Evolutionary conservation across 176 grass and related monocot species (phyloP).

Genomic region (Triticum monococcum): DNA sequence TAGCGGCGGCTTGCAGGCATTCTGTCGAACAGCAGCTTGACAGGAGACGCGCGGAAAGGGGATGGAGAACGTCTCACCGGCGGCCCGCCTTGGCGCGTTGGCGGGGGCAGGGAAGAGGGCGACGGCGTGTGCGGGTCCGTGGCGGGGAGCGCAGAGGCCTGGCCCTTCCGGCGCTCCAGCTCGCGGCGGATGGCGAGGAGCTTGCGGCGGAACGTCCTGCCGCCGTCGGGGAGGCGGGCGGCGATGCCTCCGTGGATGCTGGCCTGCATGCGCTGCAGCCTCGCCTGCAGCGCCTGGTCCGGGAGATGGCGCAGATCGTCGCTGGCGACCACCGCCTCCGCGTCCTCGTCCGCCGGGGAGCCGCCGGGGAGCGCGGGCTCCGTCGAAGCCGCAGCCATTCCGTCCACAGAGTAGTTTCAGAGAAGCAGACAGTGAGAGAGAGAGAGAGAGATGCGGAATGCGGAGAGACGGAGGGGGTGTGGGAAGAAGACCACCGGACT

Average conservation of each 20-base stretch:
- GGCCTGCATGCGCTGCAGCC: background rate
- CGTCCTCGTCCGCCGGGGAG: background rate
- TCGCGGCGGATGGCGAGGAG: background rate
- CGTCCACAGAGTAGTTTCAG: background rate
- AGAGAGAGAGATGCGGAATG: too few species aligned
- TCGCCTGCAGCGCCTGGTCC: constrained; percentile 27
- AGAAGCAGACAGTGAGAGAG: too few species aligned
- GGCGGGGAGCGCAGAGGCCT: background rate
- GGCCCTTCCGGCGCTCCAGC: constrained; percentile 26
- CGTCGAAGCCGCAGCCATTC: background rate
- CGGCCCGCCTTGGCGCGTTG: background rate
- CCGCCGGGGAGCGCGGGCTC: too few species aligned
- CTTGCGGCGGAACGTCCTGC: background rate
- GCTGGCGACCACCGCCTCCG: background rate
- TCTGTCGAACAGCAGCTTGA: background rate
- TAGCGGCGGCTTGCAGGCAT: background rate
- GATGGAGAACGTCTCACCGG: background rate
- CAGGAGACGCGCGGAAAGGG: background rate
- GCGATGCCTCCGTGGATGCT: background rate
- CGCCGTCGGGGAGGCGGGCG: constrained; percentile 23
- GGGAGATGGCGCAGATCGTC: background rate
- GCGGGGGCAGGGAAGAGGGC: background rate
- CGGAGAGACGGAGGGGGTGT: too few species aligned
- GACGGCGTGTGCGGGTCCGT: background rate
- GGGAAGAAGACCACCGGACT: too few species aligned